Evolutionary conservation across 2,329 filamentous ascomycete genomes (phyloP), one percentile per base, ranked within the genome.

Genomic region (Aspergillus versicolor): DNA sequence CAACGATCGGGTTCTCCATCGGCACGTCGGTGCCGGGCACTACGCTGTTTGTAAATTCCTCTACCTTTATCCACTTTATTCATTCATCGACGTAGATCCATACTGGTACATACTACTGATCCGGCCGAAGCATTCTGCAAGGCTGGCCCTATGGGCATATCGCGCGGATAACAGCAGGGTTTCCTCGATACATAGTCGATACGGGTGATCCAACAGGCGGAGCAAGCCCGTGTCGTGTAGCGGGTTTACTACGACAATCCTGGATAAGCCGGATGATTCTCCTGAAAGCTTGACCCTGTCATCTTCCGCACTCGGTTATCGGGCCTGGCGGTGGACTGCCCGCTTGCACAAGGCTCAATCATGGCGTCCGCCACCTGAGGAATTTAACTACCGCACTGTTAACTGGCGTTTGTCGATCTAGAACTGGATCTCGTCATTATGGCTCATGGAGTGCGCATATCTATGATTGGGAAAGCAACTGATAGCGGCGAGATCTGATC

Each of bases 11-110:
- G 24, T 22, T 50, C 44, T 47, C 52, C 21, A 47, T 17, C 62
- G 62, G 62, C 62, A 64, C 52, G 51, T 19, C 21, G 47, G 59
- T 61, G 55, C 62, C 62, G 62, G 60, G 52, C 47, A 41, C 34
- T 15, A 37, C 34, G 34, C 12, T 37, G 34, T 44, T 21, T 19
- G 24, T 43, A 43, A 43, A 19, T 43, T 21, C 41, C 43, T 54
- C 27, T 30, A 30, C 41, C 43, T 54, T 9, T 30, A 30, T 30
- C 27, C 27, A 30, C 27, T 30, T 30, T 30, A 30, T 30, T 3
- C 27, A 30, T 30, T 9, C 27, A 30, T 30, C 27, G 9, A 4
- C 27, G 9, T 21, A 21, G 21, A 21, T 19, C 17, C 17, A 19
- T 21, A 21, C 21, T 21, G 21, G 21, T 21, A 34, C 22, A 12